These are phyloP conservation scores for Arachnopeziza araneosa DNA, from an alignment of 2,329 filamentous ascomycete species.

Conservation along the genomic window DNA sequence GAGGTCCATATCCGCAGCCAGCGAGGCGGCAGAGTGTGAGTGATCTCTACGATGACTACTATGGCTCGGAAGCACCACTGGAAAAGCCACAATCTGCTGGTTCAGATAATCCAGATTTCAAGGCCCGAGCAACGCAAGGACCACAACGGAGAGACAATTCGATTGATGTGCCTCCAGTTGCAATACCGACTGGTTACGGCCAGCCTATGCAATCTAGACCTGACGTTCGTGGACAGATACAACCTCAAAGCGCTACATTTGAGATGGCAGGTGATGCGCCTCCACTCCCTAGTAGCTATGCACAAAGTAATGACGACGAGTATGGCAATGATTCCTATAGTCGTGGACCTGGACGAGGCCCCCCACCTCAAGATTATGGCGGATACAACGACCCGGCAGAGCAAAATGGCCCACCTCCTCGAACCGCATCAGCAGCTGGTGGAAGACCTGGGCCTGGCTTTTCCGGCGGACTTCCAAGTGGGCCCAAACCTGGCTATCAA, in stretches of 20 bases:
- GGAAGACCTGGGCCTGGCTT: slow-evolving; percentile 9
- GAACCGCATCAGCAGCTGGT: slow-evolving; percentile 26
- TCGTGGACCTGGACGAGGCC: slow-evolving; percentile 2
- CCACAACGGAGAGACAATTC: slow-evolving; percentile 20
- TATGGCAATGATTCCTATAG: slow-evolving; percentile 22
- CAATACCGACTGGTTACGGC: slow-evolving; percentile 33
- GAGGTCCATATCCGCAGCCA: neutral
- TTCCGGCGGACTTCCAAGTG: slow-evolving; percentile 15
- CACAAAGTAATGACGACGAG: slow-evolving; percentile 26
- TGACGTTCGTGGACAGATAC: slow-evolving; percentile 44
- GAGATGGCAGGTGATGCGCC: slow-evolving; percentile 65
- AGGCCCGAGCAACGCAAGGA: slow-evolving; percentile 11
- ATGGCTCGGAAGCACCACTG: slow-evolving; percentile 24
- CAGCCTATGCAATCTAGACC: slow-evolving; percentile 63
- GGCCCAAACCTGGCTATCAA: slow-evolving; percentile 15
- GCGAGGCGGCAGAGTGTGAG: slow-evolving; percentile 35
- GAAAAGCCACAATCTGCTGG: slow-evolving; percentile 17
- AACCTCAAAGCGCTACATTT: slow-evolving; percentile 63
- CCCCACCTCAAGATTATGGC: slow-evolving; percentile 16
- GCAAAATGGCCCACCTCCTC: slow-evolving; percentile 22
- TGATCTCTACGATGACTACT: slow-evolving; percentile 52
- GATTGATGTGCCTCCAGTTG: slow-evolving; percentile 19
- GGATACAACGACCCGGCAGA: slow-evolving; percentile 15
- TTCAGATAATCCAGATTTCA: slow-evolving; percentile 30
- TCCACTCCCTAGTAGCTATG: slow-evolving; percentile 40